Evolutionary conservation across 2,329 filamentous ascomycete species (phyloP), one percentile per base, ranked within the genome.

Genomic region (Simplicillium aogashimaense): DNA sequence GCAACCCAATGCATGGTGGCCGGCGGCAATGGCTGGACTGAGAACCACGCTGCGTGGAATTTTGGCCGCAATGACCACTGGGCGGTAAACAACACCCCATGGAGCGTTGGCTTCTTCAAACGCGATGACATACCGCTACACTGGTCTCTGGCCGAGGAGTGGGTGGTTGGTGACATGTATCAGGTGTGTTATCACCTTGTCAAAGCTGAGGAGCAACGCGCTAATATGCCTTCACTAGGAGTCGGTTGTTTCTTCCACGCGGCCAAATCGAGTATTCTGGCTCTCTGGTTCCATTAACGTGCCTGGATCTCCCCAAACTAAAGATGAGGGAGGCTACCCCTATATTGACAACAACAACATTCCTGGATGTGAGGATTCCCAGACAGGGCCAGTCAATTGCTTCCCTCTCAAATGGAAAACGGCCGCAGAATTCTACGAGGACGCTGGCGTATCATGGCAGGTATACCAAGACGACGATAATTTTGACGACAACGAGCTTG

Each of bases 131-230:
- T 76, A 13, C 72, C 72, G 0, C 61, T 71, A 13, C 72, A 76
- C n/a, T 76, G 68, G 51, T 64, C 66, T 3, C 63, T 76, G 46
- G 72, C 70, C 1, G 72, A 76, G 41, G 67, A 60, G 8, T 76
- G 67, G 65, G 70, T 71, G 0, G 49, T 73, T 14, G 70, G 62
- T 2, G 74, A 77, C 49, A 76, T 76, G 72, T 76, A 76, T 43
- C 20, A 25, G 20, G 20, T 25, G n/a, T n/a, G n/a, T n/a, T n/a
- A n/a, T n/a, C n/a, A n/a, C n/a, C n/a, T n/a, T n/a, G n/a, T n/a
- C n/a, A n/a, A n/a, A n/a, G n/a, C n/a, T n/a, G n/a, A n/a, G n/a
- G n/a, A n/a, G n/a, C n/a, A n/a, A n/a, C n/a, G n/a, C n/a, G n/a
- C n/a, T n/a, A n/a, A n/a, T n/a, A n/a, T n/a, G n/a, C n/a, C n/a